phyloP scores from a whole-genome alignment of 768 basidiomycete species.

The Cytidiella melzeri region DNA sequence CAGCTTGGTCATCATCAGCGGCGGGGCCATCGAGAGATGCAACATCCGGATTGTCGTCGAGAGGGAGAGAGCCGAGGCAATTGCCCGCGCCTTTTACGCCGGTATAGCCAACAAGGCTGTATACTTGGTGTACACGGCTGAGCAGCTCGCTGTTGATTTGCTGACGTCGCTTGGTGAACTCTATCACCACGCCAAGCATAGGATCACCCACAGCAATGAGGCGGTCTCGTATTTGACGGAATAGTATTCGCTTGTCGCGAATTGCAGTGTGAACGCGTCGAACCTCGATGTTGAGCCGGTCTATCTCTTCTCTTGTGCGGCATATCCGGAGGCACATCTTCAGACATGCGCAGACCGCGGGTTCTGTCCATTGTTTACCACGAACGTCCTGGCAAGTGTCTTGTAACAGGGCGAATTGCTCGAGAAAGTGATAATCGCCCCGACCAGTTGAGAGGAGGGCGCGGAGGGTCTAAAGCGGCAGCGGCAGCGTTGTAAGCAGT shows the following conservation, averaged over 20 bases:
- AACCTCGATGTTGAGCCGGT: slow-evolving; percentile 19
- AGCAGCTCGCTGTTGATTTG: slow-evolving; percentile 6
- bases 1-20: too few relatives aligned
- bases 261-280: slow-evolving; percentile 22
- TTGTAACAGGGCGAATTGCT: slow-evolving; percentile 24
- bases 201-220: not conserved
- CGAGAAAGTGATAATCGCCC: slow-evolving; percentile 23
- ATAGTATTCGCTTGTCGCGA: slow-evolving; percentile 15
- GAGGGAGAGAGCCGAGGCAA: not conserved
- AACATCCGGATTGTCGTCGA: too few relatives aligned
- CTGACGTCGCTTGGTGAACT: slow-evolving; percentile 3
- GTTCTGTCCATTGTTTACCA: slow-evolving; percentile 22
- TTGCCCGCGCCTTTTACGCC: slow-evolving; percentile 1
- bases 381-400: slow-evolving; percentile 19
- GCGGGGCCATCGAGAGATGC: too few relatives aligned
- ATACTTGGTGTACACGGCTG: slow-evolving; percentile 3
- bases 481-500: slow-evolving; percentile 25
- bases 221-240: not conserved
- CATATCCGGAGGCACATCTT: slow-evolving; percentile 12
- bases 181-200: not conserved
- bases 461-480: slow-evolving; percentile 15
- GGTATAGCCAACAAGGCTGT: slow-evolving; percentile 2
- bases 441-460: slow-evolving; percentile 18
- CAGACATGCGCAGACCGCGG: slow-evolving; percentile 18
- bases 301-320: slow-evolving; percentile 21